Evolutionary conservation across 768 basidiomycete species (phyloP).

Genomic region (Phanerodontia chrysosporium): DNA sequence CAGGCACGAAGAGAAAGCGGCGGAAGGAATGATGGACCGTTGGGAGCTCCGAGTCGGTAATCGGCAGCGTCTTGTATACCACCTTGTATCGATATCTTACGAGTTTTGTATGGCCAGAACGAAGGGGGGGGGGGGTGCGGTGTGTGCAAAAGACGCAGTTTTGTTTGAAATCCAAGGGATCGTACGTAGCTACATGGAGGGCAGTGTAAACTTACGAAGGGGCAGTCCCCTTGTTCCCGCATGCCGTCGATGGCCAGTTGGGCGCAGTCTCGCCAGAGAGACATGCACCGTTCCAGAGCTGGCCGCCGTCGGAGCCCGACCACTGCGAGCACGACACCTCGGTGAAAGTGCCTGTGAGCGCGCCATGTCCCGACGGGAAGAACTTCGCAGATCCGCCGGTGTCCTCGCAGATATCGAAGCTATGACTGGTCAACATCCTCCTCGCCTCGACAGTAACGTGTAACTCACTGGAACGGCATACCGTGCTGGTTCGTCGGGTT

Average conservation of each 20-base stretch:
- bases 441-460: neutral
- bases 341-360: slow-evolving; percentile 47
- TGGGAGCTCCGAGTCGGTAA: neutral
- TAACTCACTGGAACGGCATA: slow-evolving; percentile 45
- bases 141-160: no score
- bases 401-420: slow-evolving; percentile 61
- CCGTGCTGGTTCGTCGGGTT: slow-evolving; percentile 39
- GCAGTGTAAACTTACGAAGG: neutral
- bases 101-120: neutral
- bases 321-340: slow-evolving; percentile 57
- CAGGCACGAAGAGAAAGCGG: neutral
- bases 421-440: slow-evolving; percentile 16
- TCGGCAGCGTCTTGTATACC: neutral
- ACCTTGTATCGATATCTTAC: neutral
- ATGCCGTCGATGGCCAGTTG: slow-evolving; percentile 48
- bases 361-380: slow-evolving; percentile 54
- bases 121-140: no score
- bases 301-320: slow-evolving; percentile 46
- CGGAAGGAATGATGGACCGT: neutral
- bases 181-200: no score
- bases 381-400: slow-evolving; percentile 48
- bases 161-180: no score
- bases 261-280: slow-evolving; percentile 43
- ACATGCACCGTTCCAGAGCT: slow-evolving; percentile 48
- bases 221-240: slow-evolving; percentile 47